phyloP scores from a whole-genome alignment of 139 green algal species.

The Diplosphaera chodatii region DNA sequence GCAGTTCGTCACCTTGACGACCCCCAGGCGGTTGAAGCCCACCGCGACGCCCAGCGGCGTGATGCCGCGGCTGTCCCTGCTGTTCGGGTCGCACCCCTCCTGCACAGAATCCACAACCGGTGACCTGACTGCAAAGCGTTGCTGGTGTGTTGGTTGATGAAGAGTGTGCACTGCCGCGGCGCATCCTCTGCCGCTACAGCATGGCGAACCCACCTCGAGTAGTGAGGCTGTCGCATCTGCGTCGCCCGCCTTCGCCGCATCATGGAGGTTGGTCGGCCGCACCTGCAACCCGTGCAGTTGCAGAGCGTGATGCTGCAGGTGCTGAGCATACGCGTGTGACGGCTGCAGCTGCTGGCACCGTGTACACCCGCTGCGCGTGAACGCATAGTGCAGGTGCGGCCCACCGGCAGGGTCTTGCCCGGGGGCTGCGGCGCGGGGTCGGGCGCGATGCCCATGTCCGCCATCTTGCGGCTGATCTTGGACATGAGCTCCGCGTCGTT shows the following conservation, averaged over 20 bases:
- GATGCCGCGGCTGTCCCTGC: conserved; percentile 66
- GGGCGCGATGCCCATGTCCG: conserved; percentile 13
- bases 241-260: conserved; percentile 68
- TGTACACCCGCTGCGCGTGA: no score
- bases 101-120: no score
- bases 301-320: no score
- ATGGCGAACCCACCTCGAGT: conserved; percentile 34
- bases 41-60: conserved; percentile 75
- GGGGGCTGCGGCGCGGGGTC: neutral
- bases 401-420: neutral
- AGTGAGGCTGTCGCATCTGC: conserved; percentile 37
- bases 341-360: no score
- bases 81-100: neutral
- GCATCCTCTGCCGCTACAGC: no score
- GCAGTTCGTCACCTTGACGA: conserved; percentile 49
- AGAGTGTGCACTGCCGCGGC: no score
- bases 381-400: no score
- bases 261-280: conserved; percentile 38
- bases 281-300: no score
- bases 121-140: no score
- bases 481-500: conserved; percentile 76
- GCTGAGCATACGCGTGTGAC: no score
- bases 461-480: conserved; percentile 66
- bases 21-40: conserved; percentile 61
- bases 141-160: no score